phyloP scores from a whole-genome alignment of 228 moss, liverwort and hornwort species.

The Sphagnum magellanicum region DNA sequence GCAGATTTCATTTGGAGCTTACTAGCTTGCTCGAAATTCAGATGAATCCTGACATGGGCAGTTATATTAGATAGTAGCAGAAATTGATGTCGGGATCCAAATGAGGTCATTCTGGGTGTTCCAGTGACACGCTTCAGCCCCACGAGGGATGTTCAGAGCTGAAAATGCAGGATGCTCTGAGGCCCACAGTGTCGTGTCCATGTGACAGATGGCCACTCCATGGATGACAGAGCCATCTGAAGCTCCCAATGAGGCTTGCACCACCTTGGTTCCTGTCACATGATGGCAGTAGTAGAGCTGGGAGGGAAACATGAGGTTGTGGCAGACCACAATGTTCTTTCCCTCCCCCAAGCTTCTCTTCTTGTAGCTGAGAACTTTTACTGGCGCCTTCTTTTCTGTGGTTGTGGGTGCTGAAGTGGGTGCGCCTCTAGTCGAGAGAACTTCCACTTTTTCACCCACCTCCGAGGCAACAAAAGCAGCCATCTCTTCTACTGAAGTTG shows the following conservation, averaged over 20 bases:
- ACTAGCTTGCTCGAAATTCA: too few species aligned
- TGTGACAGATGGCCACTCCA: not conserved
- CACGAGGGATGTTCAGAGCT: not conserved
- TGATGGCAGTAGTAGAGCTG: conserved; percentile 5
- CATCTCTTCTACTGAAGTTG: not conserved
- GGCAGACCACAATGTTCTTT: not conserved
- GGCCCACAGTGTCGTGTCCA: not conserved
- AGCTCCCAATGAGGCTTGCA: not conserved
- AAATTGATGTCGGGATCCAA: not conserved
- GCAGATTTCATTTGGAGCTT: too few species aligned
- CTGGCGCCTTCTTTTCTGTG: not conserved
- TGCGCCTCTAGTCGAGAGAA: not conserved
- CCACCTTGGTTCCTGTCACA: conserved; percentile 2
- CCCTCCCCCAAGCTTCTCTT: not conserved
- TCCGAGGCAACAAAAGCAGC: not conserved
- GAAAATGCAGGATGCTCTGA: not conserved
- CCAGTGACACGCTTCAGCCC: conserved; percentile 3
- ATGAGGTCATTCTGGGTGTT: not conserved
- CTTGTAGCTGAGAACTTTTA: not conserved
- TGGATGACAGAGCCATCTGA: not conserved
- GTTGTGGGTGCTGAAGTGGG: not conserved
- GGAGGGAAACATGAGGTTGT: conserved; percentile 2
- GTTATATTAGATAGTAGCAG: too few species aligned
- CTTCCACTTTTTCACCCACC: not conserved
- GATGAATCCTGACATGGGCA: too few species aligned